Evolutionary conservation across 2,329 filamentous ascomycete genomes (phyloP).

Genomic region (Colletotrichum orchidophilum): DNA sequence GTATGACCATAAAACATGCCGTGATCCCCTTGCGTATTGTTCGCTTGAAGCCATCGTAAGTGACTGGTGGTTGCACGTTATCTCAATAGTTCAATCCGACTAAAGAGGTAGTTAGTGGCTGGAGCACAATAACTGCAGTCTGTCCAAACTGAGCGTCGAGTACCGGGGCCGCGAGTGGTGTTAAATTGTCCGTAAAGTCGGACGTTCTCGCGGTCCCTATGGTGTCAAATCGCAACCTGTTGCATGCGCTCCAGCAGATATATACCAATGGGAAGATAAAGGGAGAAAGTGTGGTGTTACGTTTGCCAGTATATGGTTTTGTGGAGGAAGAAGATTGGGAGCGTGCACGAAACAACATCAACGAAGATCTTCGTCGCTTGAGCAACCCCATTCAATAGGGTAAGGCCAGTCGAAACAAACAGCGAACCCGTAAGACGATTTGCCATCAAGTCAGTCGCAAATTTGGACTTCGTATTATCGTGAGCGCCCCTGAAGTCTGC

Average conservation of each 20-base stretch:
- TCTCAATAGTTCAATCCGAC: not conserved
- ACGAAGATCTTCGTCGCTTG: not conserved
- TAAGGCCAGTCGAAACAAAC: not conserved
- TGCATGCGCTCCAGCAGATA: not conserved
- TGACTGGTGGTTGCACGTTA: not conserved
- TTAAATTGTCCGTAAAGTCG: not conserved
- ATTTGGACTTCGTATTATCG: not conserved
- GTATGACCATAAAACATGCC: not conserved
- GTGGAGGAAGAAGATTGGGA: not conserved
- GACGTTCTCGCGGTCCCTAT: not conserved
- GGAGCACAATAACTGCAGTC: not conserved
- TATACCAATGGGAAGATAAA: not conserved
- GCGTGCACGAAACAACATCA: not conserved
- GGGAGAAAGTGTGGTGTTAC: not conserved
- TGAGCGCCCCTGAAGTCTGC: slow-evolving; percentile 10
- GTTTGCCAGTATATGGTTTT: not conserved
- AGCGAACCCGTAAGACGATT: too few species aligned
- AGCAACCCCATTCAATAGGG: not conserved
- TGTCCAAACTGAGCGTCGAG: not conserved
- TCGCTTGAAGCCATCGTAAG: not conserved
- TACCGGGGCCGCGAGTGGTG: not conserved
- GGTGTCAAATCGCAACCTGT: not conserved
- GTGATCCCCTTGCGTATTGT: not conserved
- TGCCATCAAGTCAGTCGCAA: too few species aligned
- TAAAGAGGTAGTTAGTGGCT: not conserved